Evolutionary conservation across 176 grass and related monocot species (phyloP), one percentile per base, ranked within the genome.

Genomic region (Zizania latifolia): DNA sequence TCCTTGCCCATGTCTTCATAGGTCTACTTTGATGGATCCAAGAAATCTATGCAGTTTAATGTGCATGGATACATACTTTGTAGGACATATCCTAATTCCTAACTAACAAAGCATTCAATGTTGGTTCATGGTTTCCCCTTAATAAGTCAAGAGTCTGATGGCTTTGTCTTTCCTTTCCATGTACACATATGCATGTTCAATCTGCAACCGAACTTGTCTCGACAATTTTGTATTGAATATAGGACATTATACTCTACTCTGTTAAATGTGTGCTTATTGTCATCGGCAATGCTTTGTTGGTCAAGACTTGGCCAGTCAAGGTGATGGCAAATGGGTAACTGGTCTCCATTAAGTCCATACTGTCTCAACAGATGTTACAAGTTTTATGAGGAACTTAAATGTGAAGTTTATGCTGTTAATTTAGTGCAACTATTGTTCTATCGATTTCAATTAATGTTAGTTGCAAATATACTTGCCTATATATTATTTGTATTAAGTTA

Each of bases 391-490:
- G 27, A 63, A 36, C 27, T 36, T 48, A 48, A 17, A 48, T 48
- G 44, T 19, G 16, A 1, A 17, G 1, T 7, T 48, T 26, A 11
- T 15, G 58, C 19, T 45, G 4, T 30, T 67, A 69, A 17, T 48
- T 29, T 53, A 44, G 9, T 78, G 43, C 13, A 55, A 48, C 3
- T 10, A 17, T 13, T 27, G 38, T 58, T 44, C 2, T 48, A 16
- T 48, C 46, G 17, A 48, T 77, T 75, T 35, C n/a, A 57, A 27
- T 38, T 73, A 8, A 31, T 72, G 7, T 63, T 71, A 44, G 54
- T 34, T 75, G 40, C n/a, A 70, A 55, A 65, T 43, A 62, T 64
- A 35, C 28, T 70, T 78, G 6, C 8, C 14, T 58, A 76, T 60
- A 15, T 6, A 66, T 8, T 64, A 19, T 56, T 81, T 71, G 46